Conservation (phyloP, 345 rosid genomes). For the Eucalyptus guilfoylei region DNA sequence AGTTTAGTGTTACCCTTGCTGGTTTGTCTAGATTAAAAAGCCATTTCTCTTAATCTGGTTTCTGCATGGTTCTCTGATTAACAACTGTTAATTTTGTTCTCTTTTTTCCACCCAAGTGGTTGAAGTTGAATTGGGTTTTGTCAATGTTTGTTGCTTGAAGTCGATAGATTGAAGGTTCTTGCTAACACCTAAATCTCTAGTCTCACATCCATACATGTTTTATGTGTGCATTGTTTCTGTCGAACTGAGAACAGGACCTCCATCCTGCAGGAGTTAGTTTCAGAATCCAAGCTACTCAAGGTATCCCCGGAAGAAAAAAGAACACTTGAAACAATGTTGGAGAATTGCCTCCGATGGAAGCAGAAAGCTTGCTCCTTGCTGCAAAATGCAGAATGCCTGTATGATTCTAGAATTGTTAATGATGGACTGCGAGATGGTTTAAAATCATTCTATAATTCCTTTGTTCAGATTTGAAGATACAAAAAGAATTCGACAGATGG, state of each 20-base stretch:
- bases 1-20: neutral
- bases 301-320: constrained; percentile 42
- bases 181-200: constrained; percentile 1
- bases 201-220: neutral
- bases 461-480: too few relatives aligned
- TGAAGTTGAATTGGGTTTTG: neutral
- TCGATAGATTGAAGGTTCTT: constrained; percentile 59
- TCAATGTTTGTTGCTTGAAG: constrained; percentile 24
- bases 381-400: constrained; percentile 30
- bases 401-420: constrained; percentile 13
- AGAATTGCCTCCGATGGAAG: constrained; percentile 53
- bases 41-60: neutral
- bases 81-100: neutral
- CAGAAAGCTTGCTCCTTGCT: constrained; percentile 34
- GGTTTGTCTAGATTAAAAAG: neutral
- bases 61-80: neutral
- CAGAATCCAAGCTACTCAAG: constrained; percentile 49
- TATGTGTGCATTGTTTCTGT: neutral
- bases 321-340: constrained; percentile 37
- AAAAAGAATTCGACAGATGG: too few relatives aligned
- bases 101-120: neutral
- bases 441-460: neutral
- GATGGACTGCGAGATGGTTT: constrained; percentile 24
- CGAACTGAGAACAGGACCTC: neutral
- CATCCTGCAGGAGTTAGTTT: constrained; percentile 55